phyloP scores from a whole-genome alignment of 2,329 filamentous ascomycete genomes.

The Thelonectria discophora region DNA sequence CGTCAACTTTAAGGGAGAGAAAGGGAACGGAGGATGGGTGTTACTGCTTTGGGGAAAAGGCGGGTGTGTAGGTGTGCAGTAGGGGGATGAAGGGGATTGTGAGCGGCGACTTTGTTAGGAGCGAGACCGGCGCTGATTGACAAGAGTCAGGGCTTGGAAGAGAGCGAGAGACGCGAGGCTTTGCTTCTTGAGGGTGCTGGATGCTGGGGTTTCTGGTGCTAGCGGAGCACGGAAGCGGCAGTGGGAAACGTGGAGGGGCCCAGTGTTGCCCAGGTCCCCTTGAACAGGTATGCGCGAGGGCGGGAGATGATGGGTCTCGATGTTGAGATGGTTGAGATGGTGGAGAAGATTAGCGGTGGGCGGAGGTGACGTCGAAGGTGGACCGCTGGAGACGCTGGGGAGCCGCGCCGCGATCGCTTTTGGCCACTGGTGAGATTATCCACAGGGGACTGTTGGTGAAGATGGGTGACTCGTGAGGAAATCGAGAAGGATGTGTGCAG shows the following conservation, averaged over 20 bases:
- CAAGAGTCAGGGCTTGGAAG: slow-evolving; percentile 18
- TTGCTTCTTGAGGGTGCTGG: slow-evolving; percentile 3
- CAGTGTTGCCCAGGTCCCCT: slow-evolving; percentile 18
- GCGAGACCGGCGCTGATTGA: slow-evolving; percentile 32
- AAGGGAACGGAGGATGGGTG: slow-evolving; percentile 40
- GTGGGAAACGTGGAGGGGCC: slow-evolving; percentile 15
- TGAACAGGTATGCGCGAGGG: slow-evolving; percentile 21
- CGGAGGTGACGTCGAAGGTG: slow-evolving; percentile 35
- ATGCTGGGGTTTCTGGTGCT: slow-evolving; percentile 14
- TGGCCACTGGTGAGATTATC: neutral
- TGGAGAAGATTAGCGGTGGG: slow-evolving; percentile 29
- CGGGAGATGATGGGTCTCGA: slow-evolving; percentile 30
- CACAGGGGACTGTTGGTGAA: no score
- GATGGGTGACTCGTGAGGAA: no score
- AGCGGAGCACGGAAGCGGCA: slow-evolving; percentile 26
- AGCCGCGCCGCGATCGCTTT: slow-evolving; percentile 26
- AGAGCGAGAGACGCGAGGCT: slow-evolving; percentile 14
- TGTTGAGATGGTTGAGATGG: slow-evolving; percentile 26
- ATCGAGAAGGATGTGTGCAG: no score
- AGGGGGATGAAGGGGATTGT: slow-evolving; percentile 27
- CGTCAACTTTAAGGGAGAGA: slow-evolving; percentile 42
- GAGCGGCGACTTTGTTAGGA: slow-evolving; percentile 26
- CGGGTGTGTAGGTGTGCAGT: slow-evolving; percentile 19
- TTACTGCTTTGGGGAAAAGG: slow-evolving; percentile 41
- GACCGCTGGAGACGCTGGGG: slow-evolving; percentile 3